Evolutionary conservation across 768 basidiomycete species (phyloP), one percentile per base, ranked within the genome.

Genomic region (Rhodosporidiobolus odoratus): DNA sequence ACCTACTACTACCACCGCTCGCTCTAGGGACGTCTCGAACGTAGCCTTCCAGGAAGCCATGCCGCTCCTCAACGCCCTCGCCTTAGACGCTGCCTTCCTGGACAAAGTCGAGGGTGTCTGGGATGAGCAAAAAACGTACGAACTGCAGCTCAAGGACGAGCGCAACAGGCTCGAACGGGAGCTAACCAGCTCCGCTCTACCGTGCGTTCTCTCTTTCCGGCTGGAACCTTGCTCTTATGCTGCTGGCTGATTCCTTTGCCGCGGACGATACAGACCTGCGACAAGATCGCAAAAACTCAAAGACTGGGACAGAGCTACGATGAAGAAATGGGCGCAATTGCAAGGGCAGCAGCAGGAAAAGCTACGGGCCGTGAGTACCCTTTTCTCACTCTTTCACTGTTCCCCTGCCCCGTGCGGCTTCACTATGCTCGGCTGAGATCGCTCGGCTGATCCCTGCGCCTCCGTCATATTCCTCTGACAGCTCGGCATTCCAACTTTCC

Each of bases 71-170:
- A 65, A 73, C 21, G 37, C 57, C 4, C 68, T 69, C 60, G 65
- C 65, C 3, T 9, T 23, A 4, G 61, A 63, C 37, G 5, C 19
- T 0, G 4, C 3, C 4, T 73, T 62, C n/a, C 48, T 73, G 17
- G 68, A 69, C 34, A 13, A 17, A 6, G 40, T 73, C 15, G 62
- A 65, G 35, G 37, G 6, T 16, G 19, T 69, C 16, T 61, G 64
- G 67, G 60, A 62, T 17, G 64, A 69, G 35, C 72, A 73, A 61
- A 63, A 62, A 61, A 68, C 62, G 23, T 62, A 41, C 56, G 72
- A 73, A 32, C 56, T 73, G 21, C 21, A 56, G n/a, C 58, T 63
- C 60, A 69, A 64, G 68, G 72, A 73, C 62, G 72, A 73, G 52
- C 47, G 68, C 32, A 69, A 73, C 47, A 52, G 68, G 13, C 43